A percentile compares a stretch with the other conserved stretches of the same genome.
Conservation (phyloP, 345 rosid genomes). For the Populus nigra region DNA sequence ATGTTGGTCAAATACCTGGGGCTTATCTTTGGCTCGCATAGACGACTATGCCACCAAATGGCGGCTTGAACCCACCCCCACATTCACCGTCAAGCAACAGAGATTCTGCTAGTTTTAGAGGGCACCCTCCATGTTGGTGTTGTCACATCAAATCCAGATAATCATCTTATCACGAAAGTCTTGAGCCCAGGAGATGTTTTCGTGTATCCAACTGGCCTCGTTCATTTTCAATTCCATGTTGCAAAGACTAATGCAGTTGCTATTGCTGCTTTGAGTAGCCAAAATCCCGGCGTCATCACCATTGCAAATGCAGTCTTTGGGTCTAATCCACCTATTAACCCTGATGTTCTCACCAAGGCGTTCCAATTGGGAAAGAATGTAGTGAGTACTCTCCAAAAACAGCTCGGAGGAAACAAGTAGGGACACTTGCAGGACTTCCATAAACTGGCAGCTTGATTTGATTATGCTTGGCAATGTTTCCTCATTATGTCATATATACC, state of each 20-base stretch:
- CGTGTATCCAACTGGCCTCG: conserved; percentile 13
- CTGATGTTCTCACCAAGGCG: conserved; percentile 15
- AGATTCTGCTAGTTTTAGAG: conserved; percentile 5
- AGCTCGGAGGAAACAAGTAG: too few relatives aligned
- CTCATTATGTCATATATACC: too few relatives aligned
- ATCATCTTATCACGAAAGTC: conserved; percentile 5
- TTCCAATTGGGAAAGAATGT: conserved; percentile 12
- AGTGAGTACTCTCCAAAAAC: background rate
- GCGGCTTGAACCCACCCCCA: conserved; percentile 22
- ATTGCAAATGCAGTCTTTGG: conserved; percentile 11
- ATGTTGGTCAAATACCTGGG: conserved; percentile 8
- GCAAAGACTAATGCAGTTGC: conserved; percentile 12
- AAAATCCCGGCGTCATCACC: conserved; percentile 17
- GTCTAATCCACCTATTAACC: background rate
- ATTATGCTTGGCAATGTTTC: too few relatives aligned
- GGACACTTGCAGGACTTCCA: too few relatives aligned
- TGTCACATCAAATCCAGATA: background rate
- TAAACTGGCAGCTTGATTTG: too few relatives aligned
- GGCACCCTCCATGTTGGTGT: background rate
- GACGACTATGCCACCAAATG: conserved; percentile 13
- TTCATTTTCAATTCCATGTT: background rate
- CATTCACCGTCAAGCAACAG: conserved; percentile 18
- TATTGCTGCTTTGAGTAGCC: conserved; percentile 12
- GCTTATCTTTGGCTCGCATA: conserved; percentile 5
- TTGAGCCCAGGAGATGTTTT: conserved; percentile 20